A percentile compares a stretch with the other conserved stretches of the same genome.
Conservation (phyloP, 2,329 filamentous ascomycete genomes). For the Aureobasidium zeae region DNA sequence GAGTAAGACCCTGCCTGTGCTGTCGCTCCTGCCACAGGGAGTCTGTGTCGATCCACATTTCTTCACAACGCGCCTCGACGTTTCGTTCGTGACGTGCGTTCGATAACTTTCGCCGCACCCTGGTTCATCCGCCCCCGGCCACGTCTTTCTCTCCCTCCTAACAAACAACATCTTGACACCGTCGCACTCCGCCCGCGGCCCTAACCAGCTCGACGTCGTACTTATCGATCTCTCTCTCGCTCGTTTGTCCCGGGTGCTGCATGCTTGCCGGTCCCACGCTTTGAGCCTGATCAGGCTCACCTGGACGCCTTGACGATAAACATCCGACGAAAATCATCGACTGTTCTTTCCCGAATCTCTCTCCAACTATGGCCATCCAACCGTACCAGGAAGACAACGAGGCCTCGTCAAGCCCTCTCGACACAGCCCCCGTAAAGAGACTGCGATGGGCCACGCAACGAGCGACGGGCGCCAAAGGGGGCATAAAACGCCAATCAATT, state of each 20-base stretch:
- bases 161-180: neutral
- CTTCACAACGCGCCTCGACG: neutral
- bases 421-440: slow-evolving; percentile 45
- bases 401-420: slow-evolving; percentile 47
- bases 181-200: neutral
- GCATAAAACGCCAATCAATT: slow-evolving; percentile 72
- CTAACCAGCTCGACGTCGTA: neutral
- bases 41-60: neutral
- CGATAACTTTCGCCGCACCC: neutral
- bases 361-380: slow-evolving; percentile 16
- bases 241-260: slow-evolving; percentile 1
- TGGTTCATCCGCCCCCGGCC: neutral
- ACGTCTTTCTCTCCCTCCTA: neutral
- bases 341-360: neutral
- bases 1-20: no score
- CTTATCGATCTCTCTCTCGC: neutral
- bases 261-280: slow-evolving; percentile 9
- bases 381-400: slow-evolving; percentile 37
- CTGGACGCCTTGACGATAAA: slow-evolving; percentile 7
- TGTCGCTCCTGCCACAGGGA: no score
- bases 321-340: neutral
- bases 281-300: slow-evolving; percentile 13
- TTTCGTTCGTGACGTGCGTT: neutral
- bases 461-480: slow-evolving; percentile 63
- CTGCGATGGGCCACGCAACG: slow-evolving; percentile 96